These are phyloP conservation scores for Ascochyta lentis DNA, from an alignment of 2,329 filamentous ascomycete genomes.

Conservation along the genomic window DNA sequence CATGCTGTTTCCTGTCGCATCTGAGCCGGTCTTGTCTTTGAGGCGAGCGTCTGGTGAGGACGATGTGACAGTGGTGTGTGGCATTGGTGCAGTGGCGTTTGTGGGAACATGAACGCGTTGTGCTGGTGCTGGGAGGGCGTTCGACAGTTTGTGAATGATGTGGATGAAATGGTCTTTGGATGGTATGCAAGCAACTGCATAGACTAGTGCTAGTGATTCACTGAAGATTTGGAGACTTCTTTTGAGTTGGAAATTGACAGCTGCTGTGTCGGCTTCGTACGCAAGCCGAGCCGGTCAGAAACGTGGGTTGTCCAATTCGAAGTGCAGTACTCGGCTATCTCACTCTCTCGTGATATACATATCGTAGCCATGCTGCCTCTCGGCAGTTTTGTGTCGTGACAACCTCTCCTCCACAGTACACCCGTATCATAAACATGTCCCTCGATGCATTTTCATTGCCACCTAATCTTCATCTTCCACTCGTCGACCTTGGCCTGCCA, in stretches of 20 bases:
- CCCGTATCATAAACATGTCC: neutral
- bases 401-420: neutral
- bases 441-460: constrained; percentile 21
- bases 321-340: neutral
- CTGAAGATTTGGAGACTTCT: no score
- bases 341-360: neutral
- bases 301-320: neutral
- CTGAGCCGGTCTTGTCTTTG: constrained; percentile 18
- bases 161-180: neutral
- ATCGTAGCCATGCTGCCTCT: neutral
- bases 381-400: neutral
- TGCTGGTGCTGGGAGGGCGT: neutral
- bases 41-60: constrained; percentile 14
- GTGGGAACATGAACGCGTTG: neutral
- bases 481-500: constrained; percentile 43
- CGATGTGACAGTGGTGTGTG: constrained; percentile 1
- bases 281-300: no score
- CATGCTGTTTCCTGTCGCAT: constrained; percentile 10
- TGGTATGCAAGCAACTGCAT: no score
- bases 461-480: constrained; percentile 49
- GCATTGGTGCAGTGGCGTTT: neutral
- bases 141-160: neutral
- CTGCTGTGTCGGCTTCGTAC: no score
- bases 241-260: no score
- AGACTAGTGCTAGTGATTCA: neutral